A percentile compares a stretch with the other conserved stretches of the same genome.
phyloP scores from a whole-genome alignment of 257 asterid species.

The Hygrophila difformis region DNA sequence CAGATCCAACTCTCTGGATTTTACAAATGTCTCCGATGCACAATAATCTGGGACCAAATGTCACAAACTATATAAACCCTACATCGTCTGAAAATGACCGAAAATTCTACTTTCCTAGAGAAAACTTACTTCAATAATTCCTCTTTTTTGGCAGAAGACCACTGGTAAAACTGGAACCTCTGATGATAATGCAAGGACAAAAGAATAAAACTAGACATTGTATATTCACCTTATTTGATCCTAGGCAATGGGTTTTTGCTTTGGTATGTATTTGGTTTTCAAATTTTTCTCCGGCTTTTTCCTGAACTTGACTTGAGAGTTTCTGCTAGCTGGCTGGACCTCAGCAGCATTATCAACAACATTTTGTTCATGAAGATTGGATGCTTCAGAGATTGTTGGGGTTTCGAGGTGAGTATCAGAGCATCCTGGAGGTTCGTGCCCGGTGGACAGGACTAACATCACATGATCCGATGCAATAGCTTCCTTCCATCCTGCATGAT shows the following conservation, averaged over 20 bases:
- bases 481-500: conserved; percentile 76
- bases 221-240: conserved; percentile 20
- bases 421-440: conserved; percentile 28
- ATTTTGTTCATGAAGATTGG: conserved; percentile 20
- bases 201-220: conserved; percentile 24
- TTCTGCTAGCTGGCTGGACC: conserved; percentile 22
- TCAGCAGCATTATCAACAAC: conserved; percentile 17
- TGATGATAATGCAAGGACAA: conserved; percentile 22
- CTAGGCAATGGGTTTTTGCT: conserved; percentile 44
- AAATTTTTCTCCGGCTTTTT: conserved; percentile 36
- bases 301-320: conserved; percentile 22
- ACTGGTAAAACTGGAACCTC: conserved; percentile 48
- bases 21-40: too few relatives aligned
- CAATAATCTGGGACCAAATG: too few relatives aligned
- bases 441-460: conserved; percentile 43
- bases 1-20: too few relatives aligned
- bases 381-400: conserved; percentile 13
- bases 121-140: too few relatives aligned
- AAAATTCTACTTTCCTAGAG: too few relatives aligned
- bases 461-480: conserved; percentile 66
- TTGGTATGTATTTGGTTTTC: conserved; percentile 50
- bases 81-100: too few relatives aligned
- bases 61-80: too few relatives aligned
- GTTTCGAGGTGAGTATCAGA: conserved; percentile 17
- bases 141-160: conserved; percentile 45